Percentiles rank a stretch among this genome's conserved stretches.
Evolutionary conservation across 2,329 filamentous ascomycete species (phyloP).

Genomic region (Achaetomium macrosporum): DNA sequence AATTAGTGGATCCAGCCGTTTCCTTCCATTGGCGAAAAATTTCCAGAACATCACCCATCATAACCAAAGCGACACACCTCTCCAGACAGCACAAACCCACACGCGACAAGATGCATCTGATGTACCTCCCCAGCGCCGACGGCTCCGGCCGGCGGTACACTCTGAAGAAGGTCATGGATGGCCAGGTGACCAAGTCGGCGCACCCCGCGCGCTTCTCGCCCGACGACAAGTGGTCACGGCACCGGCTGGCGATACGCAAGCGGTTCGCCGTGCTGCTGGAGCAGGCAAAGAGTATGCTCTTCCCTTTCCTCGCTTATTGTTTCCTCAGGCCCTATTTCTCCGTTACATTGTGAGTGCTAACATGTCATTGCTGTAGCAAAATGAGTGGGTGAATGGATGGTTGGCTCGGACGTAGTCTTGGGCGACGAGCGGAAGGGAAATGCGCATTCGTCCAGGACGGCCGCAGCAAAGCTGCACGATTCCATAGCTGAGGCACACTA

Average conservation of each 20-base stretch:
- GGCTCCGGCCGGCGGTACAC: slow-evolving; percentile 73
- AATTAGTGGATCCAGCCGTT: background rate
- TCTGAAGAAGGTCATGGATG: slow-evolving; percentile 79
- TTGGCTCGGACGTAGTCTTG: too few species aligned
- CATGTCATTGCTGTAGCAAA: background rate
- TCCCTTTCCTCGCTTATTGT: background rate
- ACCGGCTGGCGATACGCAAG: slow-evolving; percentile 92
- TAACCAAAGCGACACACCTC: background rate
- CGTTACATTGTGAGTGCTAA: background rate
- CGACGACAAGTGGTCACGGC: slow-evolving; percentile 97
- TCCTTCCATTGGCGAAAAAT: slow-evolving; percentile 9
- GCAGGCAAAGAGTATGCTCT: slow-evolving; percentile 40
- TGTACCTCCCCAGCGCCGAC: slow-evolving; percentile 76
- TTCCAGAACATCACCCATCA: slow-evolving; percentile 7
- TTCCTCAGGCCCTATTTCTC: background rate
- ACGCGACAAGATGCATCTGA: slow-evolving; percentile 48
- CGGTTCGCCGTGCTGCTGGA: slow-evolving; percentile 83
- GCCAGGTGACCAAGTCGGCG: slow-evolving; percentile 88
- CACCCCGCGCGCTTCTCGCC: slow-evolving; percentile 96
- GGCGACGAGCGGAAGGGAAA: too few species aligned
- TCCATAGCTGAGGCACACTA: too few species aligned
- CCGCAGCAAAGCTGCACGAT: too few species aligned
- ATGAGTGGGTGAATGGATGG: background rate
- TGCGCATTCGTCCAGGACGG: too few species aligned
- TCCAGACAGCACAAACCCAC: background rate